Conservation (phyloP, 495 filamentous ascomycete species). For the Xylaria castorea region DNA sequence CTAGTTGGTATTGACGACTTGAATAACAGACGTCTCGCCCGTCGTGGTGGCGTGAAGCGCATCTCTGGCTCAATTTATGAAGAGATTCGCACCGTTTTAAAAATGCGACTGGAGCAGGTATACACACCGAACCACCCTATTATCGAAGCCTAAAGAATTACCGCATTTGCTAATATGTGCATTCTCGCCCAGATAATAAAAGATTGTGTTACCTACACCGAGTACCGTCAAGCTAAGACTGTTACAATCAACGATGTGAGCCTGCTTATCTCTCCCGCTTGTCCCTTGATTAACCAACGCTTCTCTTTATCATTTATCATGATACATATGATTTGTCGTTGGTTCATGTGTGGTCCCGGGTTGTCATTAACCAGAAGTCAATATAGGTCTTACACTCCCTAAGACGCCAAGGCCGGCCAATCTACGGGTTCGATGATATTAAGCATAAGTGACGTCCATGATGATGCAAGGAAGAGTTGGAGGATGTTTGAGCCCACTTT, state of each 20-base stretch:
- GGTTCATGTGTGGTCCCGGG: not conserved
- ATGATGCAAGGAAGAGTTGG: not conserved
- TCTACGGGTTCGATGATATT: constrained; percentile 58
- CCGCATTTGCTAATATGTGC: not conserved
- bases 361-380: constrained; percentile 8
- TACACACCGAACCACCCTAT: not conserved
- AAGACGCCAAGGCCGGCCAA: constrained; percentile 52
- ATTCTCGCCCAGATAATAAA: constrained; percentile 54
- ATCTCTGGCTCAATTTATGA: constrained; percentile 76
- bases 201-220: constrained; percentile 58
- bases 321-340: not conserved
- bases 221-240: constrained; percentile 62
- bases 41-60: constrained; percentile 78
- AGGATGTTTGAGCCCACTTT: not conserved
- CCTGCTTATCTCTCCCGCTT: constrained; percentile 18
- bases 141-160: not conserved
- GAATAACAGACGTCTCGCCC: constrained; percentile 69
- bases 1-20: constrained; percentile 10
- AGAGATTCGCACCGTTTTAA: constrained; percentile 64
- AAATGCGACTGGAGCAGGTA: constrained; percentile 61
- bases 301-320: not conserved
- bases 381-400: constrained; percentile 69
- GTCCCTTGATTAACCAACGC: not conserved
- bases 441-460: not conserved
- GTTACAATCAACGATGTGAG: constrained; percentile 70